Percentiles rank a stretch among this genome's conserved stretches.
Evolutionary conservation across 345 rosid genomes (phyloP).

Genomic region (Gossypium turneri): DNA sequence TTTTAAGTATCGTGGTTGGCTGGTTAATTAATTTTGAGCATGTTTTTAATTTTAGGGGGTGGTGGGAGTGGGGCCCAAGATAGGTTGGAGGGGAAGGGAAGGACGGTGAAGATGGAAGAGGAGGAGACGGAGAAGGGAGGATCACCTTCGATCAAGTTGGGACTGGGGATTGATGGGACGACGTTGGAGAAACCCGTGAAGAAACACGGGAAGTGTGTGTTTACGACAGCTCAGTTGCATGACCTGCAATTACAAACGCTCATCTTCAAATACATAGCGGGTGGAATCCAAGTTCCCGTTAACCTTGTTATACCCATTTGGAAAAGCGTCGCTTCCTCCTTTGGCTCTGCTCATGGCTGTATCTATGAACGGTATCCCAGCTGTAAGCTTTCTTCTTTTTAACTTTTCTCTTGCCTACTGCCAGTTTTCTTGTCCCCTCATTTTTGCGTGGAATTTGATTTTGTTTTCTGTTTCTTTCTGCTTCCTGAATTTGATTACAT

Average conservation of each 20-base stretch:
- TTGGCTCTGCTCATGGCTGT: conserved; percentile 4
- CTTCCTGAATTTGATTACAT: neutral
- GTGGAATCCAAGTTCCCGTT: conserved; percentile 48
- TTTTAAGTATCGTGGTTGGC: neutral
- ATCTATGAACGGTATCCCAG: conserved; percentile 20
- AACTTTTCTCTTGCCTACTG: neutral
- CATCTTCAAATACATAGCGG: conserved; percentile 42
- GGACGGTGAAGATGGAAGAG: conserved; percentile 16
- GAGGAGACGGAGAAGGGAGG: conserved; percentile 14
- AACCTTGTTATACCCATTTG: conserved; percentile 43
- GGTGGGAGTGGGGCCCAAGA: conserved; percentile 9
- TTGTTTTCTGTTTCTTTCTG: neutral
- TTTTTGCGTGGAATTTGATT: neutral
- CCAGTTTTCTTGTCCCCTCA: neutral
- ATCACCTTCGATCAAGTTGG: conserved; percentile 24
- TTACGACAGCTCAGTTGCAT: conserved; percentile 42
- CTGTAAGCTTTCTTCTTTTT: conserved; percentile 19
- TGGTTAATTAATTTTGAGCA: neutral
- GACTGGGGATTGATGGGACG: conserved; percentile 24
- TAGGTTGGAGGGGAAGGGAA: conserved; percentile 1
- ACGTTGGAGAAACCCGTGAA: neutral
- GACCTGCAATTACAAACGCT: conserved; percentile 51
- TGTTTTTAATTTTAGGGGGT: neutral
- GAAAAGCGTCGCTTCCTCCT: conserved; percentile 38
- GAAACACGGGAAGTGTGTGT: conserved; percentile 21